A percentile compares a stretch with the other conserved stretches of the same genome.
phyloP scores from a whole-genome alignment of 345 rosid genomes.

The Crucihimalaya himalaica region DNA sequence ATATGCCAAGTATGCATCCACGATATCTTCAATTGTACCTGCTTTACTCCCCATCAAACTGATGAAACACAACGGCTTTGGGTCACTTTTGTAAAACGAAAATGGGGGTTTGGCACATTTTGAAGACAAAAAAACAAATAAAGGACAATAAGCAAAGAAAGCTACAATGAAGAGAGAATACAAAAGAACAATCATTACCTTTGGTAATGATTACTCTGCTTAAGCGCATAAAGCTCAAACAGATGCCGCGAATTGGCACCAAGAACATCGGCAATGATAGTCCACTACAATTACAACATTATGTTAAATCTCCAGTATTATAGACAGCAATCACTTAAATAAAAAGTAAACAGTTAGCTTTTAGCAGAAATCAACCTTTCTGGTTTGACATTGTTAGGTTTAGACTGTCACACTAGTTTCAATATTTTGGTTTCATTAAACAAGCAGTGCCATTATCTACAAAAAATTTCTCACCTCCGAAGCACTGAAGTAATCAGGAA shows the following conservation, averaged over 20 bases:
- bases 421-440: slow-evolving; percentile 14
- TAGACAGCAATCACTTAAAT: not conserved
- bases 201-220: slow-evolving; percentile 75
- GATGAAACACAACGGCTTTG: slow-evolving; percentile 27
- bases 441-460: slow-evolving; percentile 16
- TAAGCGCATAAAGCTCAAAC: slow-evolving; percentile 92
- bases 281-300: slow-evolving; percentile 60
- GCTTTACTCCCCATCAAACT: slow-evolving; percentile 72
- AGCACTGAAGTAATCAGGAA: slow-evolving; percentile 78
- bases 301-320: slow-evolving; percentile 23
- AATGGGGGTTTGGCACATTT: not conserved
- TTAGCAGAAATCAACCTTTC: not conserved
- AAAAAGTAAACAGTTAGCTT: not conserved
- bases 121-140: slow-evolving; percentile 6
- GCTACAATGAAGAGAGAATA: not conserved
- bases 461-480: slow-evolving; percentile 66
- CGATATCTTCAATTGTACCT: slow-evolving; percentile 76
- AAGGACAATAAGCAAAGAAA: not conserved
- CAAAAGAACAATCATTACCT: slow-evolving; percentile 49
- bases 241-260: slow-evolving; percentile 90
- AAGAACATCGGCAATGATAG: slow-evolving; percentile 79
- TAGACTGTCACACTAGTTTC: slow-evolving; percentile 15
- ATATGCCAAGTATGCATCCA: slow-evolving; percentile 89
- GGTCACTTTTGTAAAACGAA: slow-evolving; percentile 1
- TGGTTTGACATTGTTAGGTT: not conserved